Evolutionary conservation across 129 eudicot species (phyloP).

Genomic region (Lactuca saligna): DNA sequence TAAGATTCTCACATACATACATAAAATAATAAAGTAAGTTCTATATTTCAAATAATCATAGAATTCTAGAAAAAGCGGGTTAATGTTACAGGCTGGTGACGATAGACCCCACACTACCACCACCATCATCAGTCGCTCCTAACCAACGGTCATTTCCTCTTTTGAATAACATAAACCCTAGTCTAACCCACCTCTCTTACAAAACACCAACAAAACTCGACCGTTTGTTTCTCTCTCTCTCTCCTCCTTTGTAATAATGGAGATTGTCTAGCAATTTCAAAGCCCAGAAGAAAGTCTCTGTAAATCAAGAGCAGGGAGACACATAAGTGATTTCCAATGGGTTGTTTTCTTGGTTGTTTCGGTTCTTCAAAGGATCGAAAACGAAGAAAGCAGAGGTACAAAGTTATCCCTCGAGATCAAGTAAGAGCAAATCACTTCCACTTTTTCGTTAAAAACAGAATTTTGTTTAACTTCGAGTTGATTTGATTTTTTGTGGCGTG

Average conservation of each 20-base stretch:
- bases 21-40: too few relatives aligned
- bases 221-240: conserved; percentile 44
- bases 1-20: too few relatives aligned
- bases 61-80: neutral
- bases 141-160: conserved; percentile 68
- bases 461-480: neutral
- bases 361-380: conserved; percentile 61
- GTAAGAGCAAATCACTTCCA: conserved; percentile 36
- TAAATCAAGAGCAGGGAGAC: conserved; percentile 26
- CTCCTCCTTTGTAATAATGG: conserved; percentile 30
- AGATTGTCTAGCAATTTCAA: conserved; percentile 26
- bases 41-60: neutral
- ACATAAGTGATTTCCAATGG: conserved; percentile 42
- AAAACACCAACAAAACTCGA: conserved; percentile 29
- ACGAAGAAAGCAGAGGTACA: conserved; percentile 46
- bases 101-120: conserved; percentile 16
- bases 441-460: neutral
- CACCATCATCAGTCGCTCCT: conserved; percentile 13
- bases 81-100: conserved; percentile 36
- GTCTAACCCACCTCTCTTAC: conserved; percentile 13
- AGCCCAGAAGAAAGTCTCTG: conserved; percentile 10
- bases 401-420: conserved; percentile 49
- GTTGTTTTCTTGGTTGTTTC: conserved; percentile 94
- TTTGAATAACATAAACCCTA: conserved; percentile 41
- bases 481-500: neutral